These are phyloP conservation scores for Globisporangium polare DNA, from an alignment of 352 stramenopile species.

Conservation along the genomic window DNA sequence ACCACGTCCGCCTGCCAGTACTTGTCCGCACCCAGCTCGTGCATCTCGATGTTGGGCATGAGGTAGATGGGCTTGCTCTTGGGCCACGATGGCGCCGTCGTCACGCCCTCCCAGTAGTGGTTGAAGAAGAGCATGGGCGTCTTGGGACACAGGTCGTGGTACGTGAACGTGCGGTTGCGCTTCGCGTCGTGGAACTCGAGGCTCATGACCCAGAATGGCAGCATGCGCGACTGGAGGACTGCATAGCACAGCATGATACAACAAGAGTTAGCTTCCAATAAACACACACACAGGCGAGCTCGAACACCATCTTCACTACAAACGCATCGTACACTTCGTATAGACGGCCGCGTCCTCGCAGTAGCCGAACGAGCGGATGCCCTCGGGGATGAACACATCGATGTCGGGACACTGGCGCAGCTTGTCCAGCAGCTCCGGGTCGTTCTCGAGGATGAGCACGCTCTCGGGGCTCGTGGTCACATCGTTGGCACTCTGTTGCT, in stretches of 20 bases:
- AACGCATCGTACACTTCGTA: constrained; percentile 40
- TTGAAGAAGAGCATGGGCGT: constrained; percentile 57
- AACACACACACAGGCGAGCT: neutral
- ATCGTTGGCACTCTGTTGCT: no score
- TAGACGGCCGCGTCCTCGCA: constrained; percentile 67
- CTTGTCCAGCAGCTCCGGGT: constrained; percentile 37
- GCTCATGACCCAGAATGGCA: constrained; percentile 45
- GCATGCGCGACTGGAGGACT: constrained; percentile 40
- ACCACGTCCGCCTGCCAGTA: constrained; percentile 44
- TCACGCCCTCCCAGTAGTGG: constrained; percentile 44
- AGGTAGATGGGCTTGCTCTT: constrained; percentile 37
- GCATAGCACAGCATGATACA: neutral
- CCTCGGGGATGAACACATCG: constrained; percentile 54
- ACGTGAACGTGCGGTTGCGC: constrained; percentile 25
- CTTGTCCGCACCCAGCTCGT: constrained; percentile 38
- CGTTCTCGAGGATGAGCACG: constrained; percentile 24
- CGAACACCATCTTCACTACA: no score
- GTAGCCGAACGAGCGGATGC: constrained; percentile 54
- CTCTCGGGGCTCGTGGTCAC: constrained; percentile 15
- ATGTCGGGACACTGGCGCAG: constrained; percentile 48
- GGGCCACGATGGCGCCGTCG: constrained; percentile 25
- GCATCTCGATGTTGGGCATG: constrained; percentile 57
- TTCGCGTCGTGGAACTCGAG: constrained; percentile 27
- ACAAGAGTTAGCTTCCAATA: neutral
- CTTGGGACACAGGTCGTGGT: constrained; percentile 53